A percentile compares a stretch with the other conserved stretches of the same genome.
phyloP scores from a whole-genome alignment of 306 rosid species.

The Quercus glauca region DNA sequence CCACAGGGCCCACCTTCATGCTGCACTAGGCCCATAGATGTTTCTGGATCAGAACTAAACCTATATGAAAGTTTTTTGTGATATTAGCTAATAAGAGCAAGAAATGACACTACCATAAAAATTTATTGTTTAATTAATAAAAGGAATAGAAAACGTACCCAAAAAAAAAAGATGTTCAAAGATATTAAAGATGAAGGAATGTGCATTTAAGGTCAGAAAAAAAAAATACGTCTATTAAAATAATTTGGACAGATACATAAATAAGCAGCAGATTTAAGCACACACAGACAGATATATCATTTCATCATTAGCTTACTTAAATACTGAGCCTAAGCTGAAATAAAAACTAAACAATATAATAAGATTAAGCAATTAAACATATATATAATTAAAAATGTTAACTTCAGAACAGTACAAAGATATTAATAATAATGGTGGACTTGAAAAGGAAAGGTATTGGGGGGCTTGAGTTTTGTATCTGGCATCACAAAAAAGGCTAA shows the following conservation, averaged over 20 bases:
- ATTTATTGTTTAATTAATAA: not conserved
- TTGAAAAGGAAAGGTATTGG: not conserved
- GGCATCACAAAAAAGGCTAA: not conserved
- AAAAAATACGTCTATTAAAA: not conserved
- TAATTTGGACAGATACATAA: not conserved
- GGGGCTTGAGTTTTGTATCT: not conserved
- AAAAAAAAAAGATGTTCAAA: not conserved
- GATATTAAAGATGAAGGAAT: not conserved
- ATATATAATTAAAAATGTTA: conserved; percentile 1
- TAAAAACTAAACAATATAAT: not conserved
- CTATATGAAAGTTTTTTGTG: conserved; percentile 27
- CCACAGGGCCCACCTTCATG: conserved; percentile 99
- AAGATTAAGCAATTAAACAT: not conserved
- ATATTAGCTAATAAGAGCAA: conserved; percentile 35
- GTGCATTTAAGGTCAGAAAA: not conserved
- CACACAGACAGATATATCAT: not conserved
- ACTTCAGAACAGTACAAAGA: not conserved
- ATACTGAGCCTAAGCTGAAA: not conserved
- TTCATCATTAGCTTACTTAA: not conserved
- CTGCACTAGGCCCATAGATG: conserved; percentile 97
- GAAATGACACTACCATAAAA: conserved; percentile 19
- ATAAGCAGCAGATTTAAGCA: not conserved
- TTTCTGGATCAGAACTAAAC: conserved; percentile 72
- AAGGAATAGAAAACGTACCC: not conserved
- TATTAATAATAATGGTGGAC: not conserved